Conservation (phyloP, 2,329 filamentous ascomycete species). For the Annulohypoxylon truncatum region DNA sequence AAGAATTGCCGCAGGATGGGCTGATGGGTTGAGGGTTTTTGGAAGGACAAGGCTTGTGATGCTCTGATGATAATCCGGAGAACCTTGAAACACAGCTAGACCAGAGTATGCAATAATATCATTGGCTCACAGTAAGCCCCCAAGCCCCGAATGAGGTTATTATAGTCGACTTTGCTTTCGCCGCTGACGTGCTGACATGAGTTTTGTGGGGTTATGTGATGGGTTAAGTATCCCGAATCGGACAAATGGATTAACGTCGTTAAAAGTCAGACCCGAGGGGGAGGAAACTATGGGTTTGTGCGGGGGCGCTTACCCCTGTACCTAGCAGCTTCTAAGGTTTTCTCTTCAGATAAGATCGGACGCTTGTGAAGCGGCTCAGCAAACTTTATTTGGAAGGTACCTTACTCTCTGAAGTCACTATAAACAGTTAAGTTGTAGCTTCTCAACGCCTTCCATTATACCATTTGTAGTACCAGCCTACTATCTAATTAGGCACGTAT, state of each 20-base stretch:
- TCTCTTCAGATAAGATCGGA: conserved; percentile 11
- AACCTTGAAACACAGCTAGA: background rate
- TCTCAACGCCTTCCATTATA: no score
- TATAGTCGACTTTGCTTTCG: conserved; percentile 7
- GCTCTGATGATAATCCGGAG: conserved; percentile 4
- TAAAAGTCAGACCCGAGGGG: conserved; percentile 9
- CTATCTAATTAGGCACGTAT: no score
- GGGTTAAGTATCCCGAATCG: conserved; percentile 28
- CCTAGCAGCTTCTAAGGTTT: background rate
- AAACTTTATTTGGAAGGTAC: conserved; percentile 4
- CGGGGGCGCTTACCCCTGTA: background rate
- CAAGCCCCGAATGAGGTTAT: conserved; percentile 1
- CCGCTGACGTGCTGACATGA: conserved; percentile 39
- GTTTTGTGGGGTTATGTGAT: conserved; percentile 27
- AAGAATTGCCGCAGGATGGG: conserved; percentile 34
- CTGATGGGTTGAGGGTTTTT: conserved; percentile 27
- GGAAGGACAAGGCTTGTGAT: conserved; percentile 27
- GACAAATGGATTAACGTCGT: conserved; percentile 30
- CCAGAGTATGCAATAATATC: conserved; percentile 7
- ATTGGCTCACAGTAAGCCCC: conserved; percentile 28
- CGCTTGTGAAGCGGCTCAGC: conserved; percentile 7
- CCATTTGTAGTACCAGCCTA: no score
- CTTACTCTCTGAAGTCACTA: background rate
- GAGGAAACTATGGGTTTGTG: conserved; percentile 9
- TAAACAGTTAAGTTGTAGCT: background rate